These are phyloP conservation scores for Wickerhamomyces queroliae DNA, from an alignment of 805 yeast genomes.

Conservation along the genomic window DNA sequence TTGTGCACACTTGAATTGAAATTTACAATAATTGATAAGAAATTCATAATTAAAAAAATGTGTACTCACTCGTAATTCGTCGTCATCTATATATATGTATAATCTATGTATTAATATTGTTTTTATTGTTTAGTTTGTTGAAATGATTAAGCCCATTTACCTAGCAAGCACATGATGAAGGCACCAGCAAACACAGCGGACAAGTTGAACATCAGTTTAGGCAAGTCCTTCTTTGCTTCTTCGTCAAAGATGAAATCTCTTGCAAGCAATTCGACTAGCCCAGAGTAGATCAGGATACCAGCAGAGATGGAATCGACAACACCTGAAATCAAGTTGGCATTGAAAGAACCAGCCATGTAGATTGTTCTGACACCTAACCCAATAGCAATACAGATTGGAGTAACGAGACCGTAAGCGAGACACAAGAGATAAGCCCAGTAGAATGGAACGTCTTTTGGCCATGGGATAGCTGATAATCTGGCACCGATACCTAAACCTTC, in stretches of 20 bases:
- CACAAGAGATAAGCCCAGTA: constrained; percentile 50
- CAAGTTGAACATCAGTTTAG: constrained; percentile 35
- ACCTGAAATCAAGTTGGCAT: constrained; percentile 53
- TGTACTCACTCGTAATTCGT: too few species aligned
- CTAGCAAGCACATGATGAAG: constrained; percentile 68
- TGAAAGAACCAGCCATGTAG: constrained; percentile 49
- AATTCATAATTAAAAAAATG: too few species aligned
- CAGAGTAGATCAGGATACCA: constrained; percentile 67
- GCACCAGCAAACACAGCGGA: constrained; percentile 47
- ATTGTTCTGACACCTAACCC: constrained; percentile 64
- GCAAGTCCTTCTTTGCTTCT: constrained; percentile 32
- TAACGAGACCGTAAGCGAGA: constrained; percentile 47
- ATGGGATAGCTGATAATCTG: constrained; percentile 52
- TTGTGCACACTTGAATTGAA: too few species aligned
- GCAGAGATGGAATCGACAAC: constrained; percentile 65
- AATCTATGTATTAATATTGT: too few species aligned
- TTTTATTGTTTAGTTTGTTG: too few species aligned
- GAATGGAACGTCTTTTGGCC: constrained; percentile 38
- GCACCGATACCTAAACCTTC: constrained; percentile 80
- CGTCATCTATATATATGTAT: too few species aligned
- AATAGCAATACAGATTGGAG: constrained; percentile 69
- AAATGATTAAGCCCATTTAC: constrained; percentile 76
- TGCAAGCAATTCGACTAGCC: constrained; percentile 70
- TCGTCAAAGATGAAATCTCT: constrained; percentile 57
- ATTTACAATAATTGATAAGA: too few species aligned